A percentile compares a stretch with the other conserved stretches of the same genome.
These are phyloP conservation scores for Oryza nivara DNA, from an alignment of 176 grass and related monocot species.

Conservation along the genomic window DNA sequence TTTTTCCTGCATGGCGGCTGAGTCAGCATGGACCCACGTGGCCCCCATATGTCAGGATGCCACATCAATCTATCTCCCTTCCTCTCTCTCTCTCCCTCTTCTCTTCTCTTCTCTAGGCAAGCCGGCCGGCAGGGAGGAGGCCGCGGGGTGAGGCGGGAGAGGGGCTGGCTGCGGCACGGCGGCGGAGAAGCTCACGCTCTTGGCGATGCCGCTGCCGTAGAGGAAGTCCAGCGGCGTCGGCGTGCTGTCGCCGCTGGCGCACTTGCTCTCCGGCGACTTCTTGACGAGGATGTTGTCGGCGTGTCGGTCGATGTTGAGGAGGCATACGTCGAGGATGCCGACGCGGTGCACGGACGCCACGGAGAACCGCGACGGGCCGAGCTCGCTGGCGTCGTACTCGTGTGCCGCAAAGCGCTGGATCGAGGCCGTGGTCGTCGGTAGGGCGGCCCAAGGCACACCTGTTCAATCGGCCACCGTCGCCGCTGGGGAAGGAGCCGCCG, in stretches of 20 bases:
- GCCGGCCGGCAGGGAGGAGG: too few species aligned
- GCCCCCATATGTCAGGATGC: too few species aligned
- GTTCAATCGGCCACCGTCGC: too few species aligned
- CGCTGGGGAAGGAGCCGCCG: too few species aligned
- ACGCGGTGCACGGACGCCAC: conserved; percentile 75
- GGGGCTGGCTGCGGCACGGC: not conserved
- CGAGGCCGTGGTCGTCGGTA: conserved; percentile 52
- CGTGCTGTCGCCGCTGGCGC: not conserved
- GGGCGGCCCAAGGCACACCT: not conserved
- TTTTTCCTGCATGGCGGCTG: too few species aligned
- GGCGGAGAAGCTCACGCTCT: conserved; percentile 56
- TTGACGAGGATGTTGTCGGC: conserved; percentile 97
- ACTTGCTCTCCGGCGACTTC: conserved; percentile 1
- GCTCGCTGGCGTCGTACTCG: conserved; percentile 80
- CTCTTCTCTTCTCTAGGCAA: too few species aligned
- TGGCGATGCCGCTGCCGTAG: conserved; percentile 19
- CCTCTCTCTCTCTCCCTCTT: too few species aligned
- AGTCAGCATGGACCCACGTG: too few species aligned
- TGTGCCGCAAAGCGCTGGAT: conserved; percentile 85
- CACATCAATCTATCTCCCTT: too few species aligned
- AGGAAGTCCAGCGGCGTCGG: conserved; percentile 40
- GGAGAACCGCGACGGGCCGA: conserved; percentile 83
- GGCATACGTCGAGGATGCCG: conserved; percentile 88
- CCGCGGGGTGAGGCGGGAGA: too few species aligned
- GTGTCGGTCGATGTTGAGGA: conserved; percentile 96